A percentile compares a stretch with the other conserved stretches of the same genome.
Conservation (phyloP, 2,329 filamentous ascomycete species). For the Alternaria arbusti region DNA sequence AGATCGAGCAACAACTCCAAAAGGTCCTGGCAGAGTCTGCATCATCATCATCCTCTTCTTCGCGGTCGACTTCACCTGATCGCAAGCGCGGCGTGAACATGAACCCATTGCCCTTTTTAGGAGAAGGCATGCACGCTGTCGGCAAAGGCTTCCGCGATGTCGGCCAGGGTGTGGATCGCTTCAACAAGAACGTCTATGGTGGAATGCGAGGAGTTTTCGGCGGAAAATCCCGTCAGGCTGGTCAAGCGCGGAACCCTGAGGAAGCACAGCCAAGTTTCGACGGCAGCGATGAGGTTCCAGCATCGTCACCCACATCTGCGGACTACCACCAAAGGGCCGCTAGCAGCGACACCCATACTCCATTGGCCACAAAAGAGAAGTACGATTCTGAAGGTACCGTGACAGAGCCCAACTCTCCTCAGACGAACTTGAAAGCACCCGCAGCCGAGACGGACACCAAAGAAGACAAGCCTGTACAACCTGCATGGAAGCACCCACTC, state of each 20-base stretch:
- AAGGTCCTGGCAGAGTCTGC: conserved; percentile 50
- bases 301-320: conserved; percentile 34
- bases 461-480: conserved; percentile 22
- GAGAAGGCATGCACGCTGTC: conserved; percentile 51
- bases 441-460: conserved; percentile 20
- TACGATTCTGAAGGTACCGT: conserved; percentile 26
- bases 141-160: conserved; percentile 59
- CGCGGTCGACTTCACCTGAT: conserved; percentile 42
- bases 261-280: conserved; percentile 24
- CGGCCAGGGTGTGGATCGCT: conserved; percentile 51
- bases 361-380: conserved; percentile 36
- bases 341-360: conserved; percentile 43
- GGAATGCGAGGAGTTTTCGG: conserved; percentile 46
- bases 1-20: conserved; percentile 59
- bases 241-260: conserved; percentile 16
- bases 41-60: conserved; percentile 43
- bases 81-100: conserved; percentile 37
- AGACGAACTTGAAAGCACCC: conserved; percentile 22
- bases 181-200: conserved; percentile 49
- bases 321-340: conserved; percentile 35
- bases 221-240: conserved; percentile 13
- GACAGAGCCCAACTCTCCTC: conserved; percentile 33
- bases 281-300: conserved; percentile 25
- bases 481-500: conserved; percentile 25
- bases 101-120: conserved; percentile 56